phyloP scores from a whole-genome alignment of 2,329 filamentous ascomycete species.

The Exserohilum rostratum region DNA sequence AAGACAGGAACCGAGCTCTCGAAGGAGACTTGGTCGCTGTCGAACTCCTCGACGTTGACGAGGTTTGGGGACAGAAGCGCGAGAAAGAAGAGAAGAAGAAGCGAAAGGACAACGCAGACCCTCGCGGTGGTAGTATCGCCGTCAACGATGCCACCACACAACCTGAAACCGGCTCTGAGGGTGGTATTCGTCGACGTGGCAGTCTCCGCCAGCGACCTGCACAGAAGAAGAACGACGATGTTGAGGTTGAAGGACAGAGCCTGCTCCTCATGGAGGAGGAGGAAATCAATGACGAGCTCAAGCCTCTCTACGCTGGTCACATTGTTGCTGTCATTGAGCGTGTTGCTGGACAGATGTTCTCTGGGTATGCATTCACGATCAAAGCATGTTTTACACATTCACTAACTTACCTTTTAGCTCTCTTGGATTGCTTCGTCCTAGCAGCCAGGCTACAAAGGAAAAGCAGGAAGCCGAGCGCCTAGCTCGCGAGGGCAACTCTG shows the following conservation, averaged over 20 bases:
- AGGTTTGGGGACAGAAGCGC: constrained; percentile 98
- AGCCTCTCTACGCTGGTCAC: constrained; percentile 95
- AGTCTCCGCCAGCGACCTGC: constrained; percentile 96
- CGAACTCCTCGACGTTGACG: constrained; percentile 95
- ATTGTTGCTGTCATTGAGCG: constrained; percentile 97
- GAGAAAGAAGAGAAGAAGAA: constrained; percentile 99
- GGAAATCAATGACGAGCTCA: constrained; percentile 97
- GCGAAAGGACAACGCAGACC: constrained; percentile 97
- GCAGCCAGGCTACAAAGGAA: constrained; percentile 98
- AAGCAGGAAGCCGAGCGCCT: constrained; percentile 97
- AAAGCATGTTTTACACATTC: neutral
- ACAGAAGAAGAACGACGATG: constrained; percentile 99
- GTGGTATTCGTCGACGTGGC: constrained; percentile 87
- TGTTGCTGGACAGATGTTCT: constrained; percentile 98
- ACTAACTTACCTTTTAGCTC: constrained; percentile 60
- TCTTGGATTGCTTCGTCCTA: constrained; percentile 88
- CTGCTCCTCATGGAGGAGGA: constrained; percentile 96
- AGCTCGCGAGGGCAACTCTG: constrained; percentile 79
- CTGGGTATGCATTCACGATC: constrained; percentile 55
- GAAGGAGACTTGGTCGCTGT: constrained; percentile 96
- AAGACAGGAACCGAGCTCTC: constrained; percentile 94
- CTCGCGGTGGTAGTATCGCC: constrained; percentile 77
- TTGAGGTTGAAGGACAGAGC: constrained; percentile 97
- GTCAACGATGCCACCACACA: constrained; percentile 66
- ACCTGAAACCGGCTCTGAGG: constrained; percentile 69